Conservation (phyloP, 2,329 filamentous ascomycete genomes). For the Trichophyton verrucosum region DNA sequence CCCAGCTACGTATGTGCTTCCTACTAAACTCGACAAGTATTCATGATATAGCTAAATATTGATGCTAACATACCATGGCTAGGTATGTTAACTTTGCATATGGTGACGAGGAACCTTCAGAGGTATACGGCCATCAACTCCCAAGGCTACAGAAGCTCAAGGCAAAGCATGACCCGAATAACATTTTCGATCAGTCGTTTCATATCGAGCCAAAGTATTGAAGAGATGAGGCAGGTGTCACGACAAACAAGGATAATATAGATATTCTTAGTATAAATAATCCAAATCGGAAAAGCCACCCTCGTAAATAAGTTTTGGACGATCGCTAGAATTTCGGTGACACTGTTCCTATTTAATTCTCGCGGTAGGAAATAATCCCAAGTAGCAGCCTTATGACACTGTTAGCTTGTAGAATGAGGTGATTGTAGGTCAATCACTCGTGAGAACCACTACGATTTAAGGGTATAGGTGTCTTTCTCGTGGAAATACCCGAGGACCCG, state of each 20-base stretch:
- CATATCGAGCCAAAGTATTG: not conserved
- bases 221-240: not conserved
- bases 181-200: slow-evolving; percentile 1
- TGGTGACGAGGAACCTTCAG: not conserved
- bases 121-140: not conserved
- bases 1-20: slow-evolving; percentile 4
- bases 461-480: too few species aligned
- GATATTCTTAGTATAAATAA: not conserved
- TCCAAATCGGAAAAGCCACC: not conserved
- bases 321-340: too few species aligned
- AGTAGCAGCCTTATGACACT: too few species aligned
- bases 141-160: not conserved
- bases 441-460: too few species aligned
- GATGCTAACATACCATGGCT: not conserved
- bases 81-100: slow-evolving; percentile 2
- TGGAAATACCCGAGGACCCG: too few species aligned
- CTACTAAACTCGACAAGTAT: not conserved
- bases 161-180: not conserved
- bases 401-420: too few species aligned
- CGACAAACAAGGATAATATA: not conserved
- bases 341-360: too few species aligned
- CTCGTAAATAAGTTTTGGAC: not conserved
- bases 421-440: too few species aligned
- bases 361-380: too few species aligned
- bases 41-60: not conserved